These are phyloP conservation scores for Brassica hybrid DNA, from an alignment of 441 rosid species.

Conservation along the genomic window DNA sequence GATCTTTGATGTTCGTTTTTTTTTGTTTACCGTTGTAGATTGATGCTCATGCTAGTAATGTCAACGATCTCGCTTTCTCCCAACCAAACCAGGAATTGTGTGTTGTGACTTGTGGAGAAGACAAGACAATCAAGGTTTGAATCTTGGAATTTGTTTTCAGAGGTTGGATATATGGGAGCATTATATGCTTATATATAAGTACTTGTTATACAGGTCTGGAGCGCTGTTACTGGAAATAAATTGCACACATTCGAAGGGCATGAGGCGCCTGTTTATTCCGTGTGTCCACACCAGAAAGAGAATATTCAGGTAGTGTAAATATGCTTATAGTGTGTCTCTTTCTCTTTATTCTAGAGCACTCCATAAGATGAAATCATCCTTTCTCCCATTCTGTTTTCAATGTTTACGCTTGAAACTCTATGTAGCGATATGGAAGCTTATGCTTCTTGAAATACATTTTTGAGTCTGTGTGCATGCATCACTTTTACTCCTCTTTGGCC, in stretches of 20 bases:
- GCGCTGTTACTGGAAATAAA: slow-evolving; percentile 56
- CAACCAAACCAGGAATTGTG: slow-evolving; percentile 57
- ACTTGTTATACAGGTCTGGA: slow-evolving; percentile 58
- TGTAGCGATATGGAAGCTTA: neutral
- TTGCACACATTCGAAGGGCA: slow-evolving; percentile 65
- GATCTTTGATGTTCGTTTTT: slow-evolving; percentile 13
- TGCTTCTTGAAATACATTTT: slow-evolving; percentile 2
- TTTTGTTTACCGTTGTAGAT: slow-evolving; percentile 43
- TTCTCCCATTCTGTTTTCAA: slow-evolving; percentile 13
- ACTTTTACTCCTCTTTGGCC: neutral
- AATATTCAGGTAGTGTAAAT: slow-evolving; percentile 56
- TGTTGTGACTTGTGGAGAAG: slow-evolving; percentile 68
- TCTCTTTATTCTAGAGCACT: neutral
- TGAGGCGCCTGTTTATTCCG: slow-evolving; percentile 69
- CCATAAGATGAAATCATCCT: slow-evolving; percentile 1
- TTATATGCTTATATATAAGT: slow-evolving; percentile 28
- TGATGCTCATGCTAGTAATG: slow-evolving; percentile 66
- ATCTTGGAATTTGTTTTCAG: slow-evolving; percentile 3
- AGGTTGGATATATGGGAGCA: neutral
- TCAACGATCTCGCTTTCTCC: slow-evolving; percentile 68
- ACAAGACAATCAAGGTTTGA: slow-evolving; percentile 62
- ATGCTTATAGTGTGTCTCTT: slow-evolving; percentile 11
- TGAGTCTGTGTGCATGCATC: slow-evolving; percentile 6
- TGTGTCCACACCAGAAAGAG: slow-evolving; percentile 65
- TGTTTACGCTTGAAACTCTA: slow-evolving; percentile 18